Percentiles rank a stretch among this genome's conserved stretches.
phyloP scores from a whole-genome alignment of 2,329 filamentous ascomycete genomes.

The Cordyceps cateniannulata region DNA sequence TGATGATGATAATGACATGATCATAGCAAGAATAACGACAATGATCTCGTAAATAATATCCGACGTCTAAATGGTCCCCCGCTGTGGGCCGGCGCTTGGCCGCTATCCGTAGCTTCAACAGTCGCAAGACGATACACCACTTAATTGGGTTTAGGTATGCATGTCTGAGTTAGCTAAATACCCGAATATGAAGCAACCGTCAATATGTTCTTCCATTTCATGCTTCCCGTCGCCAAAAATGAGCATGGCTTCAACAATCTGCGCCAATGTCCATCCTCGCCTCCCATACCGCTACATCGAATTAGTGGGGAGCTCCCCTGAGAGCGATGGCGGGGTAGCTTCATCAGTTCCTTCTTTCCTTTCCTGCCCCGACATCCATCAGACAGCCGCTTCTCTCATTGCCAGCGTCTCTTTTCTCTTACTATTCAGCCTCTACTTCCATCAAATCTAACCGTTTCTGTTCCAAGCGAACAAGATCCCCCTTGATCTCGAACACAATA shows the following conservation, averaged over 20 bases:
- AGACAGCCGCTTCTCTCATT: not conserved
- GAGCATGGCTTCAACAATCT: not conserved
- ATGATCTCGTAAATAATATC: too few relatives aligned
- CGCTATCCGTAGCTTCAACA: not conserved
- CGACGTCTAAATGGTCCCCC: not conserved
- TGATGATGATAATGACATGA: too few relatives aligned
- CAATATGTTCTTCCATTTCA: not conserved
- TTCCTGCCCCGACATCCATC: not conserved
- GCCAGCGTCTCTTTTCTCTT: not conserved
- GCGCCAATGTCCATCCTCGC: too few relatives aligned
- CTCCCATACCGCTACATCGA: not conserved
- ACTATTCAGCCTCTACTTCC: not conserved
- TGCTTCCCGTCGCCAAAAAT: not conserved
- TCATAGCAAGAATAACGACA: too few relatives aligned
- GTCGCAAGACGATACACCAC: not conserved
- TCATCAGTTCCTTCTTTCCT: not conserved
- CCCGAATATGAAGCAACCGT: not conserved
- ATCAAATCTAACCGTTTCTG: not conserved
- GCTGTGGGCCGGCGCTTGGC: not conserved
- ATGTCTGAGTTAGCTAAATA: not conserved
- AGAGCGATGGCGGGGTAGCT: constrained; percentile 10
- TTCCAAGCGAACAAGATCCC: not conserved
- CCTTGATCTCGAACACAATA: not conserved
- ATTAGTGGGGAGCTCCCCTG: constrained; percentile 8
- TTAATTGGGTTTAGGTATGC: not conserved